phyloP scores from a whole-genome alignment of 305 asterid genomes.

The Euphrasia arctica region DNA sequence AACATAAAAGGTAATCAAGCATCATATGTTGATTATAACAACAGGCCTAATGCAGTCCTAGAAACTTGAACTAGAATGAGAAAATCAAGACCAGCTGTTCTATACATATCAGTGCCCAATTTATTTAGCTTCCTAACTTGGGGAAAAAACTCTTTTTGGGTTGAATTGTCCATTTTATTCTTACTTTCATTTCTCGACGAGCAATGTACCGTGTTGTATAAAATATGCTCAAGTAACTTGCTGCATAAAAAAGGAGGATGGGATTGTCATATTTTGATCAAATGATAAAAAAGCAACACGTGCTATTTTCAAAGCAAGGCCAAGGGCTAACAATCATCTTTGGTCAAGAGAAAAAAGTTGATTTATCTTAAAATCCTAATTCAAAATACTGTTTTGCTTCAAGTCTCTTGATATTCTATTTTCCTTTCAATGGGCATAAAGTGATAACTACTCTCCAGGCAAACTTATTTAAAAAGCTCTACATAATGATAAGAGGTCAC shows the following conservation, averaged over 20 bases:
- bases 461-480: background rate
- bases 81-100: background rate
- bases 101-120: too few species aligned
- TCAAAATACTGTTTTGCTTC: background rate
- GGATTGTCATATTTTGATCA: too few species aligned
- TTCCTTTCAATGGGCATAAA: slow-evolving; percentile 5
- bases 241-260: background rate
- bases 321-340: too few species aligned
- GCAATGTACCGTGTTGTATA: background rate
- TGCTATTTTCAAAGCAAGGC: too few species aligned
- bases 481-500: background rate
- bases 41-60: background rate
- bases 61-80: background rate
- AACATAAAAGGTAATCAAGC: slow-evolving; percentile 1
- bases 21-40: background rate
- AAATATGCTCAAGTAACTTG: too few species aligned
- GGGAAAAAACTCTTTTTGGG: background rate
- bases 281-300: too few species aligned
- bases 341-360: background rate
- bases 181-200: background rate
- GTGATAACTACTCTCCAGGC: background rate
- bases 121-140: background rate
- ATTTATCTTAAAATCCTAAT: background rate
- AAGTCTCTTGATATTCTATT: background rate
- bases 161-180: background rate